A percentile compares a stretch with the other conserved stretches of the same genome.
Evolutionary conservation across 2,329 filamentous ascomycete species (phyloP).

Genomic region (Scolecobasidium constrictum): DNA sequence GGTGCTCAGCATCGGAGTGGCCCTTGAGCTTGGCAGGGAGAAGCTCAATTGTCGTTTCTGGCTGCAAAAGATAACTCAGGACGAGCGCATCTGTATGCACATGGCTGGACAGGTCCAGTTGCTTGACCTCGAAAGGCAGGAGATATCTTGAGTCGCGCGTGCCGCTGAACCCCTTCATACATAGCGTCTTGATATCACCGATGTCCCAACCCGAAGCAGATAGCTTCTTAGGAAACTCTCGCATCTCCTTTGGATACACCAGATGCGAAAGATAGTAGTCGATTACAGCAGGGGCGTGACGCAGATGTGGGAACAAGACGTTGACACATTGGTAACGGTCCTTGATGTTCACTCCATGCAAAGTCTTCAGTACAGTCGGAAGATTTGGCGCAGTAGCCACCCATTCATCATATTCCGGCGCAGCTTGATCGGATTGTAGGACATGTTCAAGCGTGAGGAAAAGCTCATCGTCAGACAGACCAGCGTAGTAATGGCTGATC

Average conservation of each 20-base stretch:
- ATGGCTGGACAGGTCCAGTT: conserved; percentile 44
- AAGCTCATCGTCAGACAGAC: conserved; percentile 41
- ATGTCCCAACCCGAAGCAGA: conserved; percentile 60
- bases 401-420: conserved; percentile 42
- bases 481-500: conserved; percentile 56
- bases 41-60: conserved; percentile 35
- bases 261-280: conserved; percentile 52
- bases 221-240: conserved; percentile 52
- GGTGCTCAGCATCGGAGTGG: conserved; percentile 22
- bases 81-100: conserved; percentile 59
- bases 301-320: conserved; percentile 43
- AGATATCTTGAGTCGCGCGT: conserved; percentile 53
- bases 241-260: conserved; percentile 51
- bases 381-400: conserved; percentile 24
- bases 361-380: conserved; percentile 25
- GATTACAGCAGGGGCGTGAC: conserved; percentile 41
- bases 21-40: conserved; percentile 14
- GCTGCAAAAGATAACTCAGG: conserved; percentile 44
- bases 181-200: conserved; percentile 32
- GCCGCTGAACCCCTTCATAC: conserved; percentile 57
- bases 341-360: conserved; percentile 45
- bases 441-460: conserved; percentile 38
- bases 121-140: conserved; percentile 45
- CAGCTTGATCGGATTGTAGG: conserved; percentile 39
- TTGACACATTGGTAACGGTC: conserved; percentile 39